Percentiles rank a stretch among this genome's conserved stretches.
Conservation (phyloP, 768 basidiomycete species). For the Tephrocybe sp. region DNA sequence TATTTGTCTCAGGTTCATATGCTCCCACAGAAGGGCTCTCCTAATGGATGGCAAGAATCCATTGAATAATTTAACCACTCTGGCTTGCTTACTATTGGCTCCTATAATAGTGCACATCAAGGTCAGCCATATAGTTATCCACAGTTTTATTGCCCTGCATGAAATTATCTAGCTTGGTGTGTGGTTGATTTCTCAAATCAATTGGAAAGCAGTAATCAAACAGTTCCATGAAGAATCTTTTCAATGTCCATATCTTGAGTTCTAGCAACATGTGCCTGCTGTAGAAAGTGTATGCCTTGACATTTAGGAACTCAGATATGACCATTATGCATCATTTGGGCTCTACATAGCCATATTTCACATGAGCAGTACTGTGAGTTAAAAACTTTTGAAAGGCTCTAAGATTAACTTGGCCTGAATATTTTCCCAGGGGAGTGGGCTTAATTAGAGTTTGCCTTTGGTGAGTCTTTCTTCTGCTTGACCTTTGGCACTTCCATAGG, state of each 20-base stretch:
- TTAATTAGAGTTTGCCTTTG: background rate
- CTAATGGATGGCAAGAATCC: conserved; percentile 27
- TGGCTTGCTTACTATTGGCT: conserved; percentile 19
- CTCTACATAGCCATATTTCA: conserved; percentile 19
- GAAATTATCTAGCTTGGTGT: conserved; percentile 16
- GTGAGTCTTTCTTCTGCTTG: background rate
- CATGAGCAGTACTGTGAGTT: conserved; percentile 13
- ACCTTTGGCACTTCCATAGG: background rate
- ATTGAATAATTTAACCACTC: conserved; percentile 33
- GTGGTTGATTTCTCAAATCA: conserved; percentile 26
- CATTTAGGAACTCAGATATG: conserved; percentile 24
- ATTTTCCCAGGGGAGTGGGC: conserved; percentile 10
- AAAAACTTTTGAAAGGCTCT: conserved; percentile 16
- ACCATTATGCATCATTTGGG: conserved; percentile 17
- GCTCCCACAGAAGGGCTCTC: conserved; percentile 24
- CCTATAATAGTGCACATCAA: conserved; percentile 31
- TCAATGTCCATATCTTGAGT: conserved; percentile 19
- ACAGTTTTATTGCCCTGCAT: conserved; percentile 26
- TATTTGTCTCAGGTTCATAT: conserved; percentile 25
- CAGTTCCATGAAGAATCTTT: conserved; percentile 26
- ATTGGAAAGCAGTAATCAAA: conserved; percentile 36
- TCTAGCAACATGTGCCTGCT: conserved; percentile 10
- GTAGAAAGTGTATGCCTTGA: background rate
- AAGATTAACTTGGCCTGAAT: conserved; percentile 13
- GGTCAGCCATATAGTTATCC: conserved; percentile 27